Evolutionary conservation across 768 basidiomycete genomes (phyloP).

Genomic region (Tylopilus sp.): DNA sequence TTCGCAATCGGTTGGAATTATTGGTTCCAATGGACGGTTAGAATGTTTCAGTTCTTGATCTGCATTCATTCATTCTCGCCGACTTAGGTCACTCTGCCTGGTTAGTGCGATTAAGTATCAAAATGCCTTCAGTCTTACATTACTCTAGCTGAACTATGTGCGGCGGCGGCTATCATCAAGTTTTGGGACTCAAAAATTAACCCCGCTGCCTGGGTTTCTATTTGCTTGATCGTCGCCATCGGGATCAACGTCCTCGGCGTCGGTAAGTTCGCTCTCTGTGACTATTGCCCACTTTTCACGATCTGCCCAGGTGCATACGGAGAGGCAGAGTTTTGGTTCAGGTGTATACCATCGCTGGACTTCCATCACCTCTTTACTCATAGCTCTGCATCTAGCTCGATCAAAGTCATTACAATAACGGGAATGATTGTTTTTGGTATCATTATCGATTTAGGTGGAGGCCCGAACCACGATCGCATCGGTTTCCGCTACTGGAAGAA

Average conservation of each 20-base stretch:
- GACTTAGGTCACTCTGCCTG: not conserved
- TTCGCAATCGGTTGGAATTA: constrained; percentile 6
- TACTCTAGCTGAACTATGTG: not conserved
- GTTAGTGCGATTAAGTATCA: not conserved
- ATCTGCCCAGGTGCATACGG: constrained; percentile 1
- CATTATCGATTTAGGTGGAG: constrained; percentile 1
- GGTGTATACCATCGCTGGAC: not conserved
- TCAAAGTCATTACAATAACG: not conserved
- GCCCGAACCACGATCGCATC: not conserved
- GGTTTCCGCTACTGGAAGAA: constrained; percentile 42
- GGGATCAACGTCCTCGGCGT: constrained; percentile 1
- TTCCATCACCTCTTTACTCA: not conserved
- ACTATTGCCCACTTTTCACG: not conserved
- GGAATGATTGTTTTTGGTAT: constrained; percentile 2
- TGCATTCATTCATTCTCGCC: not conserved
- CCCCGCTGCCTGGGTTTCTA: not conserved
- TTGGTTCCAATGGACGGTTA: constrained; percentile 2
- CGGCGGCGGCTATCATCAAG: not conserved
- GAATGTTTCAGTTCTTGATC: not conserved
- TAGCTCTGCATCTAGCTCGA: not conserved
- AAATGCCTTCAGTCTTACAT: not conserved
- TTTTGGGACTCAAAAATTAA: not conserved
- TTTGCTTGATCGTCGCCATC: not conserved
- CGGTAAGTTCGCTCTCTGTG: not conserved
- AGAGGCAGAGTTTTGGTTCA: not conserved